These are phyloP conservation scores for Epichloe amarillans DNA, from an alignment of 2,329 filamentous ascomycete genomes.

Conservation along the genomic window DNA sequence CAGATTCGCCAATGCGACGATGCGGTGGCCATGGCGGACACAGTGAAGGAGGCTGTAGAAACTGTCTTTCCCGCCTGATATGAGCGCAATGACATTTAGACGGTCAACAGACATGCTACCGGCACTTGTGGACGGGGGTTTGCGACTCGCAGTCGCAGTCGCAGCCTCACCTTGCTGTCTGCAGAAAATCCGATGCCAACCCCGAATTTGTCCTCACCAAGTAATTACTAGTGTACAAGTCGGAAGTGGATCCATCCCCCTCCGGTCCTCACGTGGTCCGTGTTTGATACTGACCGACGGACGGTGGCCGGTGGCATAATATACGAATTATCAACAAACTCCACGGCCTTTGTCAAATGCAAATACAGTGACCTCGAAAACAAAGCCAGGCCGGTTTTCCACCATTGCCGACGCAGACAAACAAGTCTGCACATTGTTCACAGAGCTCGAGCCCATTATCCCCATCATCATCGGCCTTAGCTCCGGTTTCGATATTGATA, in stretches of 20 bases:
- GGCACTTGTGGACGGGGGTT: not conserved
- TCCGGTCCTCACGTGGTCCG: not conserved
- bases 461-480: too few species aligned
- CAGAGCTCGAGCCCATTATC: too few species aligned
- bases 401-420: not conserved
- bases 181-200: not conserved
- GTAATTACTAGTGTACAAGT: not conserved
- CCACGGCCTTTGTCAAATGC: too few species aligned
- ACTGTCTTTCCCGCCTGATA: constrained; percentile 96
- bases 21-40: constrained; percentile 66
- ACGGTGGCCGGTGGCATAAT: too few species aligned
- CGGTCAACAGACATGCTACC: constrained; percentile 27
- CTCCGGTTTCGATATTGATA: too few species aligned
- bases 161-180: not conserved
- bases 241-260: not conserved
- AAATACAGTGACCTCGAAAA: too few species aligned
- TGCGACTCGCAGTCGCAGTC: not conserved
- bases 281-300: too few species aligned
- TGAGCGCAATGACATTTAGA: constrained; percentile 74
- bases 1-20: constrained; percentile 84
- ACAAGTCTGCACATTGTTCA: too few species aligned
- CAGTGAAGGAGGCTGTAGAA: constrained; percentile 90
- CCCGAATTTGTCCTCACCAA: not conserved
- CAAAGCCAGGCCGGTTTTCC: not conserved
- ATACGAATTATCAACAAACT: too few species aligned